Percentiles rank a stretch among this genome's conserved stretches.
Conservation (phyloP, 306 rosid genomes). For the Prunus mongolica region DNA sequence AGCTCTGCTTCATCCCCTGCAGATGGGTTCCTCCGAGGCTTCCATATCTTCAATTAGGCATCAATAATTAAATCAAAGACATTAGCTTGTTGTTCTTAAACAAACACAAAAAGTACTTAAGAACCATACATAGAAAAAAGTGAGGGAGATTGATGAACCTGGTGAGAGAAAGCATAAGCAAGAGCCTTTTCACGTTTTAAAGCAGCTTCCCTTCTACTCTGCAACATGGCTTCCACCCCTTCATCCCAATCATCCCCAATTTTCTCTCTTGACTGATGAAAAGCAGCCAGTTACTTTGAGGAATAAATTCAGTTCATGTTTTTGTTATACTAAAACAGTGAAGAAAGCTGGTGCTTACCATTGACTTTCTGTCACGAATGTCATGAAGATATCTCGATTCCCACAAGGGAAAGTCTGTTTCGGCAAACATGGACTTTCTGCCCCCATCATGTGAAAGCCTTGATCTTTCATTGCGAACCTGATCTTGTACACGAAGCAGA, state of each 20-base stretch:
- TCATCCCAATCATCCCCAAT: constrained; percentile 16
- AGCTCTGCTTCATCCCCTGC: constrained; percentile 19
- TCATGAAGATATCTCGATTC: constrained; percentile 19
- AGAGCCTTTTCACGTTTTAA: constrained; percentile 39
- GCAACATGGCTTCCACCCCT: constrained; percentile 15
- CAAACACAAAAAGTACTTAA: not conserved
- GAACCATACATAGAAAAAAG: not conserved
- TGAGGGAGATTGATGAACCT: constrained; percentile 8
- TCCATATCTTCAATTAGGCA: constrained; percentile 27
- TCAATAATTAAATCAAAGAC: not conserved
- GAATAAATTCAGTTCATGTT: not conserved
- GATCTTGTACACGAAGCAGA: constrained; percentile 31
- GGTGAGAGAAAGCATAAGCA: constrained; percentile 36
- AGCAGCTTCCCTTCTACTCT: constrained; percentile 22
- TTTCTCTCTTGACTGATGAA: constrained; percentile 25
- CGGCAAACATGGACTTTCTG: constrained; percentile 26
- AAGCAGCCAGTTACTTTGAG: not conserved
- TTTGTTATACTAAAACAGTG: not conserved
- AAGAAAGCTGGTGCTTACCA: constrained; percentile 15
- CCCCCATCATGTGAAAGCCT: constrained; percentile 33
- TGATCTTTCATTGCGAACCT: constrained; percentile 25
- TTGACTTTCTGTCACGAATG: constrained; percentile 18
- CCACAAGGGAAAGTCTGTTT: constrained; percentile 13
- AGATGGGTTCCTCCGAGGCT: constrained; percentile 18
- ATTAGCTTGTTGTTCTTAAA: not conserved